Percentiles rank a stretch among this genome's conserved stretches.
phyloP scores from a whole-genome alignment of 495 filamentous ascomycete species.

The Aspergillus ostianus region DNA sequence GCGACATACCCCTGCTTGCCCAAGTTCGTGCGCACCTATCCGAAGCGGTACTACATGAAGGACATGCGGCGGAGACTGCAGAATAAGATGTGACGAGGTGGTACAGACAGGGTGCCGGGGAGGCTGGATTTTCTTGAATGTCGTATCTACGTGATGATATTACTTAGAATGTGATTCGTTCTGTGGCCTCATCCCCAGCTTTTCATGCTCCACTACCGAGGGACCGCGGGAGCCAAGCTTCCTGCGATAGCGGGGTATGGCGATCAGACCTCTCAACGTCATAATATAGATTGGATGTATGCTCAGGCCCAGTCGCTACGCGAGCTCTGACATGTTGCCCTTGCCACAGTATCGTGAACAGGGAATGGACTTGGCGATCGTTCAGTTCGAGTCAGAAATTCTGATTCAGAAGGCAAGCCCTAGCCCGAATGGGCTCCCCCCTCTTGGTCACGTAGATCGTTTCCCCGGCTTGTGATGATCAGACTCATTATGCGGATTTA shows the following conservation, averaged over 20 bases:
- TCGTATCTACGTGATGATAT: not conserved
- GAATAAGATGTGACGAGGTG: conserved; percentile 8
- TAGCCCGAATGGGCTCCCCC: not conserved
- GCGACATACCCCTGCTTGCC: conserved; percentile 31
- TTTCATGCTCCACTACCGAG: conserved; percentile 8
- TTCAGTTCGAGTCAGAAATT: not conserved
- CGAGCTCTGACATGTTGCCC: not conserved
- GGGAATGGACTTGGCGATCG: not conserved
- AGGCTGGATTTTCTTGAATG: not conserved
- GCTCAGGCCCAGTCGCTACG: not conserved
- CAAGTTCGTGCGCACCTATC: conserved; percentile 30
- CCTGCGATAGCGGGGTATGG: conserved; percentile 1
- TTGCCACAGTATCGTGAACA: not conserved
- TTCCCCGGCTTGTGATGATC: not conserved
- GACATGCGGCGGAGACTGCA: conserved; percentile 36
- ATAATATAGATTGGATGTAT: too few relatives aligned
- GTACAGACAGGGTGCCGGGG: not conserved
- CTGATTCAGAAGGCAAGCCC: not conserved
- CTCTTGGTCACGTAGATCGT: not conserved
- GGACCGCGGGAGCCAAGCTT: conserved; percentile 12
- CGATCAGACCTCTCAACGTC: conserved; percentile 1
- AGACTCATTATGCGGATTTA: not conserved
- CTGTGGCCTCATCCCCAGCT: not conserved
- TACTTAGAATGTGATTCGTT: not conserved
- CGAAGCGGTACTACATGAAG: conserved; percentile 36